Conservation (phyloP, 1,139 yeast species). For the Yamadazyma diospyri region DNA sequence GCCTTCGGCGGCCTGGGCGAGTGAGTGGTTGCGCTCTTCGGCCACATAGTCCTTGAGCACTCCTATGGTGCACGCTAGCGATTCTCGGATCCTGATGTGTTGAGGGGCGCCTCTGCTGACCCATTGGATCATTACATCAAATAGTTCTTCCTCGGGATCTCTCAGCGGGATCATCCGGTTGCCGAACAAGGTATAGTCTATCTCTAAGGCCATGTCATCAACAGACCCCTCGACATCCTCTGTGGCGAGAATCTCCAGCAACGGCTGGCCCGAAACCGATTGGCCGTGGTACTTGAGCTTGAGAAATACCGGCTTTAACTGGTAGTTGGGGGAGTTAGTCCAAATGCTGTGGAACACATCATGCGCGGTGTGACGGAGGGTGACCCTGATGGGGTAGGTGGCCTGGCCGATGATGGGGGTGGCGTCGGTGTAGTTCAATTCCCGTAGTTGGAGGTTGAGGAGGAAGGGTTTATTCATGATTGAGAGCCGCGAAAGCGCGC, state of each 20-base stretch:
- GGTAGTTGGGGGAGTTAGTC: conserved; percentile 21
- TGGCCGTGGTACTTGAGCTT: conserved; percentile 11
- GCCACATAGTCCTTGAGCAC: conserved; percentile 21
- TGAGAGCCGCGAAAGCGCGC: too few relatives aligned
- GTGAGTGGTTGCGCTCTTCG: conserved; percentile 14
- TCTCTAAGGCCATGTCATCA: conserved; percentile 11
- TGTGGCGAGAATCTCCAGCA: conserved; percentile 17
- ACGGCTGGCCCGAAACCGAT: conserved; percentile 9
- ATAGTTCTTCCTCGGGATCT: conserved; percentile 23
- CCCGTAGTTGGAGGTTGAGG: conserved; percentile 17
- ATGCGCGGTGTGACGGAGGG: conserved; percentile 19
- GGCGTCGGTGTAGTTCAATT: conserved; percentile 10
- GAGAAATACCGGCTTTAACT: conserved; percentile 24
- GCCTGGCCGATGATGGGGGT: conserved; percentile 7
- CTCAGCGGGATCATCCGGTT: conserved; percentile 18
- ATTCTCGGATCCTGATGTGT: conserved; percentile 19
- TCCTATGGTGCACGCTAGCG: conserved; percentile 22
- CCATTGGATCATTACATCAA: conserved; percentile 22
- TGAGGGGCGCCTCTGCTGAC: conserved; percentile 12
- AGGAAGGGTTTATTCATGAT: conserved; percentile 25
- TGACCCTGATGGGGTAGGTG: conserved; percentile 17
- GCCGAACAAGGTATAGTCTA: conserved; percentile 23
- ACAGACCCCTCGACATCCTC: conserved; percentile 8
- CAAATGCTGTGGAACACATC: conserved; percentile 29
- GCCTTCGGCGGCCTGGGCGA: conserved; percentile 11